phyloP scores from a whole-genome alignment of 345 rosid genomes.

The Boechera stricta region DNA sequence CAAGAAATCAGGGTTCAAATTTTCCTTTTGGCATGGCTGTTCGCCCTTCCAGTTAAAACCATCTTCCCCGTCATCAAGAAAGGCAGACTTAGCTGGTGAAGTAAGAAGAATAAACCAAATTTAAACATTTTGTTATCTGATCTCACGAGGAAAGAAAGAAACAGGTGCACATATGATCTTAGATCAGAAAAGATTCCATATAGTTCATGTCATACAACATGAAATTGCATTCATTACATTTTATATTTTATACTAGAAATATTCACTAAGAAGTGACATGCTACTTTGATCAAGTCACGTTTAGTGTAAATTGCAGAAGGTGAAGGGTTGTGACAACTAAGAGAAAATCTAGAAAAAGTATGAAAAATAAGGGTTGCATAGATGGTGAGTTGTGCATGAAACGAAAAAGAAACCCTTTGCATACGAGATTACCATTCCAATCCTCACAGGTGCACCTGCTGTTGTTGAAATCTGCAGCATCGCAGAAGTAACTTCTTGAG shows the following conservation, averaged over 20 bases:
- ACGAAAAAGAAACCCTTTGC: neutral
- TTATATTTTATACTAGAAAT: constrained; percentile 8
- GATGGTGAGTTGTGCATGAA: constrained; percentile 28
- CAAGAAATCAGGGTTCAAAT: constrained; percentile 42
- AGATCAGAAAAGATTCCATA: constrained; percentile 17
- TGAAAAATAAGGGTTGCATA: constrained; percentile 26
- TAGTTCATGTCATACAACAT: constrained; percentile 30
- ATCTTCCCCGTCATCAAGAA: constrained; percentile 47
- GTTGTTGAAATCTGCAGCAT: constrained; percentile 33
- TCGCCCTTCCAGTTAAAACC: constrained; percentile 49
- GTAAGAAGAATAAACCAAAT: constrained; percentile 22
- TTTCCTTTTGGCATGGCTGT: constrained; percentile 48
- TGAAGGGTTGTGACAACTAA: constrained; percentile 19
- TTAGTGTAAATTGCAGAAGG: constrained; percentile 6
- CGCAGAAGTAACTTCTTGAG: constrained; percentile 46
- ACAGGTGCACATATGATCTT: constrained; percentile 23
- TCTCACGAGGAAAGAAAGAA: constrained; percentile 22
- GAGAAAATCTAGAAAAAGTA: constrained; percentile 11
- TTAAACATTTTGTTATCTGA: constrained; percentile 23
- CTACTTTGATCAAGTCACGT: constrained; percentile 18
- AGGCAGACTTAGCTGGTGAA: constrained; percentile 46
- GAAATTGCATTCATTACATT: constrained; percentile 12
- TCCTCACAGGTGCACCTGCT: constrained; percentile 32
- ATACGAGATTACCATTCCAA: constrained; percentile 59
- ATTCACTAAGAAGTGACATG: constrained; percentile 27